Base-by-base conservation (phyloP, 805 yeast species). In the Saccharomycopsis fibuligera region DNA sequence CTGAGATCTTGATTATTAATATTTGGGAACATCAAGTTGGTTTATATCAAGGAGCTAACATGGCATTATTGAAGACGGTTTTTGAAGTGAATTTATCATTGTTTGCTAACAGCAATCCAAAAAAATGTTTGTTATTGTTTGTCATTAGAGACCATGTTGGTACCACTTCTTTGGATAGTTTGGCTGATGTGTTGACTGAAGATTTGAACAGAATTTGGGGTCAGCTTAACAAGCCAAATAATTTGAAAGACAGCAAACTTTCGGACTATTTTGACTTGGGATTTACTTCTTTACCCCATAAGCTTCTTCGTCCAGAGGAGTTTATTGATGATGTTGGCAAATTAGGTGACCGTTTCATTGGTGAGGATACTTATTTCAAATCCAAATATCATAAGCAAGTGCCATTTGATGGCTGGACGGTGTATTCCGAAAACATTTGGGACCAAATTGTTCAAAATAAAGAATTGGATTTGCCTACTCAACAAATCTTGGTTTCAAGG, bases 21-120 rank as follows among this genome's bases (percentile, higher is more conserved):
- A 79, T 91, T 61, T 93, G 98, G 97, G 99, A 93, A 64, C 85
- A 87, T 58, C 99, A 93, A 66, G 89, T 93, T 49, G 99, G 99
- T 8, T 72, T 93, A 38, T 93, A 93, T 62, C 97, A 91, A 64
- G 99, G 99, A 45, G 97, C 97, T 22, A 93, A 93, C 61, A 85
- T 93, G 96, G 98, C 93, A 1, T 69, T 93, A 40, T 72, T 93
- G 57, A 90, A 90, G 62, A 93, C 99, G 0, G 99, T 93, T 3
- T 89, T 93, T 67, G 99, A 93, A 62, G 99, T 93, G 29, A 91
- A 93, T 63, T 68, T 93, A 56, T 77, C 93, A 2, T 69, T 93
- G 33, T 93, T 93, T 64, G 91, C 90, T 43, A 70, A 77, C 46
- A 72, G 76, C 39, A 70, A 63, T 41, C 61, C 66, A 33, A 83